A percentile compares a stretch with the other conserved stretches of the same genome.
Evolutionary conservation across 108 stramenopile genomes (phyloP).

Genomic region (Fistulifera pelliculosa): DNA sequence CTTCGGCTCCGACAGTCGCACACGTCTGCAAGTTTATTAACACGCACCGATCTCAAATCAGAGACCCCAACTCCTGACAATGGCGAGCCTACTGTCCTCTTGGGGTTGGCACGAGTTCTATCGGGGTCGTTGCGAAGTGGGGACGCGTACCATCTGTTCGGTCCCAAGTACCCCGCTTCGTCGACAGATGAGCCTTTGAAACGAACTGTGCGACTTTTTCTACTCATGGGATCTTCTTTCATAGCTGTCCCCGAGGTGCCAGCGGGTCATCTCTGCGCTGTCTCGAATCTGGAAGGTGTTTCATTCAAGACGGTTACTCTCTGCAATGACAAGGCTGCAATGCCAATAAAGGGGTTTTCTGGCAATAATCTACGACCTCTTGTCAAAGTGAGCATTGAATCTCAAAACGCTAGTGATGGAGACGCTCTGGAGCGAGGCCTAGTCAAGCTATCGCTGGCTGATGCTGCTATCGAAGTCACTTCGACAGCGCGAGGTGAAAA

Average conservation of each 20-base stretch:
- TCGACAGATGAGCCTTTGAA: conserved; percentile 11
- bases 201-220: conserved; percentile 53
- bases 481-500: conserved; percentile 80
- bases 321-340: conserved; percentile 43
- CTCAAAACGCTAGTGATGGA: conserved; percentile 59
- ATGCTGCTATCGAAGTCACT: conserved; percentile 78
- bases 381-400: conserved; percentile 85
- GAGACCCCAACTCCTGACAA: conserved; percentile 43
- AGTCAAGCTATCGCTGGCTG: conserved; percentile 65
- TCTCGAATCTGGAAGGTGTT: conserved; percentile 69
- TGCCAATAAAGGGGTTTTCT: conserved; percentile 60
- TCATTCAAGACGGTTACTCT: conserved; percentile 77
- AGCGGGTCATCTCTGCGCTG: conserved; percentile 83
- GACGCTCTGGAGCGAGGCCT: conserved; percentile 60
- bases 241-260: conserved; percentile 70
- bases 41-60: conserved; percentile 40
- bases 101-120: conserved; percentile 74
- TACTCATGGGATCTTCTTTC: conserved; percentile 84
- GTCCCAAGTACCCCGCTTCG: conserved; percentile 52
- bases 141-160: conserved; percentile 48
- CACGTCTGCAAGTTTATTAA: conserved; percentile 78
- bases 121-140: conserved; percentile 60
- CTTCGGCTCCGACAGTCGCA: conserved; percentile 50
- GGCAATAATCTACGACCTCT: conserved; percentile 66
- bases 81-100: conserved; percentile 30